These are phyloP conservation scores for Mycena olivaceomarginata DNA, from an alignment of 768 basidiomycete species.

Conservation along the genomic window DNA sequence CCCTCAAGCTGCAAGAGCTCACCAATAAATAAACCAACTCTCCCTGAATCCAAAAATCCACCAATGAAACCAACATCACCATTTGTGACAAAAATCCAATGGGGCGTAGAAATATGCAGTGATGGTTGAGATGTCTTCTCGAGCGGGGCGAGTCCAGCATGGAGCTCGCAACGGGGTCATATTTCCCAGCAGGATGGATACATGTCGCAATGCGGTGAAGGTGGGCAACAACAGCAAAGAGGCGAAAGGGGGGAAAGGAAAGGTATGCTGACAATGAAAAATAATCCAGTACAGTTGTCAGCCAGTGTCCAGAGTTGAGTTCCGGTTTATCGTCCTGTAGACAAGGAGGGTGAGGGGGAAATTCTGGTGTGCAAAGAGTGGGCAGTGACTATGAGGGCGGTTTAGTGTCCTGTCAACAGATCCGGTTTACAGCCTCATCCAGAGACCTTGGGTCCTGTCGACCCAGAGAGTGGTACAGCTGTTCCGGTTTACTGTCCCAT, in stretches of 20 bases:
- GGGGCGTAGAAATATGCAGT: slow-evolving; percentile 9
- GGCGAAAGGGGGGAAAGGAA: neutral
- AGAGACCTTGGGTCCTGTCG: slow-evolving; percentile 4
- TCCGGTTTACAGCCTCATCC: slow-evolving; percentile 9
- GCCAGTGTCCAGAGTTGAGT: slow-evolving; percentile 16
- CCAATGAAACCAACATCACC: slow-evolving; percentile 17
- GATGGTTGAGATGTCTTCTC: slow-evolving; percentile 10
- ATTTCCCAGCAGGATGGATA: slow-evolving; percentile 14
- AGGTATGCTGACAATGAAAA: slow-evolving; percentile 16
- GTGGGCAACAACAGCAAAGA: neutral
- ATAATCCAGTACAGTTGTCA: slow-evolving; percentile 5
- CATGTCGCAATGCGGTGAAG: neutral
- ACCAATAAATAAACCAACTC: slow-evolving; percentile 28
- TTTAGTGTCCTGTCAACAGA: slow-evolving; percentile 14
- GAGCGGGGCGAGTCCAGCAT: slow-evolving; percentile 2
- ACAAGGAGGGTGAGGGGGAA: too few relatives aligned
- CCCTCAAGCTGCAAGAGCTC: slow-evolving; percentile 17
- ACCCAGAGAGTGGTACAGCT: too few relatives aligned
- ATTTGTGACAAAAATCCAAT: slow-evolving; percentile 13
- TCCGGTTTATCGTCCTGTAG: neutral
- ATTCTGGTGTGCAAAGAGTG: too few relatives aligned
- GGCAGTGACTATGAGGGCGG: neutral
- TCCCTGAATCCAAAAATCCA: slow-evolving; percentile 25
- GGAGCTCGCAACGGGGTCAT: slow-evolving; percentile 6
- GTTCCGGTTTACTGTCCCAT: slow-evolving; percentile 7